Evolutionary conservation across 73 alveolate species (phyloP).

Genomic region (Tetrahymena elliotti): DNA sequence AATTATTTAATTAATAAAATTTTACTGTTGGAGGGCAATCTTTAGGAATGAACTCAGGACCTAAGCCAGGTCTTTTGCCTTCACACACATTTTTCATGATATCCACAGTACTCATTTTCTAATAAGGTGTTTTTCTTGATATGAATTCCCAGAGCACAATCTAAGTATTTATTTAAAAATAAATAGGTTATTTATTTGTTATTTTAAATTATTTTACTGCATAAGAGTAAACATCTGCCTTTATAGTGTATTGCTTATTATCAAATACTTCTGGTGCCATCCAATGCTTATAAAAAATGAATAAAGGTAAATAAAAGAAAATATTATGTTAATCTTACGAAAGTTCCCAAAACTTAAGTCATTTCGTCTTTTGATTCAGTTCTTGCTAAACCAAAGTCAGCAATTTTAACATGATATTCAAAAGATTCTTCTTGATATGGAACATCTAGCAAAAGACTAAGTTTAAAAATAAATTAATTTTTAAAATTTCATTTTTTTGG

Average conservation of each 20-base stretch:
- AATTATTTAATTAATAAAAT: not conserved
- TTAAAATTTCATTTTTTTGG: not conserved
- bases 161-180: not conserved
- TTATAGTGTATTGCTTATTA: conserved; percentile 70
- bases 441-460: conserved; percentile 66
- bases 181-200: too few relatives aligned
- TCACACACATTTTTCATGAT: not conserved
- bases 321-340: not conserved
- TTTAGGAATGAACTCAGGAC: not conserved
- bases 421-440: conserved; percentile 57
- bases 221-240: conserved; percentile 96
- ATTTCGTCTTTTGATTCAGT: conserved; percentile 47
- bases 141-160: not conserved
- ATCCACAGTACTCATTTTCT: not conserved
- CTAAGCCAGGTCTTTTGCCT: not conserved
- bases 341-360: conserved; percentile 72
- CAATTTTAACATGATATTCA: conserved; percentile 68
- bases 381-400: conserved; percentile 93
- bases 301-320: not conserved
- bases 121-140: not conserved
- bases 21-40: not conserved
- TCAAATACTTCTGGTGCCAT: conserved; percentile 98
- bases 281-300: conserved; percentile 79
- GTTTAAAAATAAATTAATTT: not conserved
- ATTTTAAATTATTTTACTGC: conserved; percentile 67